Conservation (phyloP, 73 alveolate genomes). For the Stentor coeruleus region DNA sequence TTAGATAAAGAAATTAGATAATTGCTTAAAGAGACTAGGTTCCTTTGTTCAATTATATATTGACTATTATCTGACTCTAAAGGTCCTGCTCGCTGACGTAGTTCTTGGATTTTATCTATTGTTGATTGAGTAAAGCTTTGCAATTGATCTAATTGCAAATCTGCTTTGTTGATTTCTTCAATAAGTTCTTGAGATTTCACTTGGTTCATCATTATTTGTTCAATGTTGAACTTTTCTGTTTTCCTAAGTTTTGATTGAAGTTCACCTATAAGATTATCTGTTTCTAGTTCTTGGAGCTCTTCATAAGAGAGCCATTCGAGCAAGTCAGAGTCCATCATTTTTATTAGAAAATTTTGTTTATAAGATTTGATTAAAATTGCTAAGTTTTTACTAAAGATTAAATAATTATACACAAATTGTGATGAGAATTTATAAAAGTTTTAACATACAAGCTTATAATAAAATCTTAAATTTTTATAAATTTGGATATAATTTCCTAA, state of each 20-base stretch:
- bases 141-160: background rate
- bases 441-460: too few species aligned
- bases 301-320: slow-evolving; percentile 14
- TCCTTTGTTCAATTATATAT: background rate
- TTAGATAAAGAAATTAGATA: too few species aligned
- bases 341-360: too few species aligned
- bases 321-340: slow-evolving; percentile 24
- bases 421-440: too few species aligned
- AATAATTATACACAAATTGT: too few species aligned
- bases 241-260: background rate
- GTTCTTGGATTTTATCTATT: background rate
- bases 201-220: background rate
- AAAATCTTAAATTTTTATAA: too few species aligned
- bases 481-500: too few species aligned
- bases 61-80: slow-evolving; percentile 2
- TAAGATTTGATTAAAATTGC: too few species aligned
- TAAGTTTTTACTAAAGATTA: too few species aligned
- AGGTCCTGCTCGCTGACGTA: background rate
- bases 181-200: background rate
- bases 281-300: slow-evolving; percentile 5
- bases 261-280: background rate
- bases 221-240: slow-evolving; percentile 13
- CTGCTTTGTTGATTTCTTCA: slow-evolving; percentile 2
- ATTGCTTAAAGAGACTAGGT: background rate
- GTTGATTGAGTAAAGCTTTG: background rate